These are phyloP conservation scores for Thielaviopsis populi DNA, from an alignment of 2,329 filamentous ascomycete genomes.

Conservation along the genomic window DNA sequence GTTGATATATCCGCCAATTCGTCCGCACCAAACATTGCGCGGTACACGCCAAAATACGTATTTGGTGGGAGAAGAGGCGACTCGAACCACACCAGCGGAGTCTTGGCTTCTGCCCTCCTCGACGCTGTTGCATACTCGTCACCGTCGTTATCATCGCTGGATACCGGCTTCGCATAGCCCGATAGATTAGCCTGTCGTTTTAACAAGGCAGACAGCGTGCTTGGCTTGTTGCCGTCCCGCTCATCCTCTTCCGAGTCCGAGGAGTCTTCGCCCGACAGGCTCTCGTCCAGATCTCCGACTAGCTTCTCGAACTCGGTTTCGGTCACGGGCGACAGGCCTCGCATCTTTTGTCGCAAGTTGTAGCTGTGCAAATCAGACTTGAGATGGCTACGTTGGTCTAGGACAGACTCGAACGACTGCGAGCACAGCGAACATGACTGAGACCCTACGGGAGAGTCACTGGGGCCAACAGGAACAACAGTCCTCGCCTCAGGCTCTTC, in stretches of 20 bases:
- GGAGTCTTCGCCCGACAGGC: slow-evolving; percentile 73
- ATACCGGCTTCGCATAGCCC: slow-evolving; percentile 35
- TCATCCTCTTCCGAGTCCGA: slow-evolving; percentile 55
- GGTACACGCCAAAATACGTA: slow-evolving; percentile 72
- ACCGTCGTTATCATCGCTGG: slow-evolving; percentile 27
- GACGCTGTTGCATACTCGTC: slow-evolving; percentile 26
- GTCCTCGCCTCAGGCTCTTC: slow-evolving; percentile 19
- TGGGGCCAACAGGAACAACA: slow-evolving; percentile 19
- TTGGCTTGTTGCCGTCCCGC: slow-evolving; percentile 41
- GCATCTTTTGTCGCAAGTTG: slow-evolving; percentile 83
- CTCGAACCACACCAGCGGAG: slow-evolving; percentile 73
- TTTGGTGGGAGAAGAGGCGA: slow-evolving; percentile 62
- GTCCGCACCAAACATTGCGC: slow-evolving; percentile 57
- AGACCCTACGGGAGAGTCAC: slow-evolving; percentile 39
- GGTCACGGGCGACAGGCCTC: slow-evolving; percentile 53
- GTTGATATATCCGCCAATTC: slow-evolving; percentile 51
- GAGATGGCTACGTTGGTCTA: slow-evolving; percentile 73
- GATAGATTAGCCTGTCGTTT: slow-evolving; percentile 70
- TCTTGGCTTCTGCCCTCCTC: slow-evolving; percentile 40
- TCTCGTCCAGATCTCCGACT: slow-evolving; percentile 71
- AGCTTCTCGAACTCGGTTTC: slow-evolving; percentile 79
- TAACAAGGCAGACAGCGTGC: slow-evolving; percentile 58
- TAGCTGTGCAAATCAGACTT: slow-evolving; percentile 87
- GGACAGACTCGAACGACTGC: slow-evolving; percentile 53
- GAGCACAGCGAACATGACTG: slow-evolving; percentile 72